phyloP scores from a whole-genome alignment of 2,329 filamentous ascomycete genomes.

The Septoria petroselini region DNA sequence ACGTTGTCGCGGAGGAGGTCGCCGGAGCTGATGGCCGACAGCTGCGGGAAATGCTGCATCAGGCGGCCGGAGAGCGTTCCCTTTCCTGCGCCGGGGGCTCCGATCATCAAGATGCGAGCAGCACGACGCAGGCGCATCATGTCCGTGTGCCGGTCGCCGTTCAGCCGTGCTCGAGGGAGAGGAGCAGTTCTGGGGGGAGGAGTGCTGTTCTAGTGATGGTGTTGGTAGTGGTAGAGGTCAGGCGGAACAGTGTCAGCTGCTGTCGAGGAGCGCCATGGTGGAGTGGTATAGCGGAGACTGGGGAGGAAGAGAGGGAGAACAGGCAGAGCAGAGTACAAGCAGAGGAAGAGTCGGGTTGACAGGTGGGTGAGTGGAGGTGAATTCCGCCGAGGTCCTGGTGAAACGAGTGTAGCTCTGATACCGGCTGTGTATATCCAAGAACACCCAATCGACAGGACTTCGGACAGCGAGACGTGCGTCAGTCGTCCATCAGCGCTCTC shows the following conservation, averaged over 20 bases:
- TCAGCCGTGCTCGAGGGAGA: background rate
- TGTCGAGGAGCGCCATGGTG: conserved; percentile 30
- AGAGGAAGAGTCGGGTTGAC: conserved; percentile 4
- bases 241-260: conserved; percentile 30
- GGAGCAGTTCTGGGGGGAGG: conserved; percentile 10
- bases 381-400: too few species aligned
- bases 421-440: too few species aligned
- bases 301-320: background rate
- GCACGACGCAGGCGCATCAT: conserved; percentile 55
- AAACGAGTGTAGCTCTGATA: too few species aligned
- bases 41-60: conserved; percentile 78
- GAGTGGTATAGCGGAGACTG: background rate
- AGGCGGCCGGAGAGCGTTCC: conserved; percentile 88
- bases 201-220: conserved; percentile 16
- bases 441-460: too few species aligned
- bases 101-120: conserved; percentile 89
- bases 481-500: background rate
- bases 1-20: conserved; percentile 92
- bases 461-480: conserved; percentile 19
- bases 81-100: conserved; percentile 95
- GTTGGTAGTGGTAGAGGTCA: too few species aligned
- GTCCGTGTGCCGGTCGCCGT: background rate
- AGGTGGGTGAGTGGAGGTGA: too few species aligned
- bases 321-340: too few species aligned
- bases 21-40: conserved; percentile 89